Percentiles rank a stretch among this genome's conserved stretches.
Evolutionary conservation across 2,329 filamentous ascomycete species (phyloP).

Genomic region (Huntiella moniliformis): DNA sequence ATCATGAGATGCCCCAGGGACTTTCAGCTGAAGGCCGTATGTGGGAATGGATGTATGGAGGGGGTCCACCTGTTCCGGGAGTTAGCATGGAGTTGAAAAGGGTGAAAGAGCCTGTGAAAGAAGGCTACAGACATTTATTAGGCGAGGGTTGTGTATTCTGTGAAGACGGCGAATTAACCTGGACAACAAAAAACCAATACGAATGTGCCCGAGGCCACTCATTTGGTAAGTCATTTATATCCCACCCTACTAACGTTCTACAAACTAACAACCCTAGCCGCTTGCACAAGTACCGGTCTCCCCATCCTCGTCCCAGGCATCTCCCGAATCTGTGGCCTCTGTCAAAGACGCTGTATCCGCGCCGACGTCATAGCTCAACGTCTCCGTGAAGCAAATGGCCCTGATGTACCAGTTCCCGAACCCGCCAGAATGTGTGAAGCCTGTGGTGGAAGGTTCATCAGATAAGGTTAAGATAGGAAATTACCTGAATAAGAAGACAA

Average conservation of each 20-base stretch:
- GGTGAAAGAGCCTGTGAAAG: conserved; percentile 1
- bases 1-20: not conserved
- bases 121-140: too few species aligned
- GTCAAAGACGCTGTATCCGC: conserved; percentile 18
- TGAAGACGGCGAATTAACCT: conserved; percentile 16
- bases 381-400: conserved; percentile 4
- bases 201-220: conserved; percentile 23
- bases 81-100: conserved; percentile 16
- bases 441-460: conserved; percentile 7
- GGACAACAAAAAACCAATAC: conserved; percentile 19
- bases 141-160: conserved; percentile 32
- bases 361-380: conserved; percentile 1
- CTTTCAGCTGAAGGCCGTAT: conserved; percentile 28
- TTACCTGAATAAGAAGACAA: not conserved
- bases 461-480: not conserved
- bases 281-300: conserved; percentile 33
- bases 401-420: not conserved
- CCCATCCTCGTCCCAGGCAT: conserved; percentile 35
- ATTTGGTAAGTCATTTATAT: conserved; percentile 20
- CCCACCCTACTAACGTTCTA: conserved; percentile 5
- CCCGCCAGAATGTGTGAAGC: conserved; percentile 5
- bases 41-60: conserved; percentile 42
- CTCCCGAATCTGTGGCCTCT: conserved; percentile 36
- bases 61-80: conserved; percentile 27
- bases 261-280: conserved; percentile 19